Evolutionary conservation across 441 rosid genomes (phyloP), one percentile per base, ranked within the genome.

Genomic region (Populus hybrid): DNA sequence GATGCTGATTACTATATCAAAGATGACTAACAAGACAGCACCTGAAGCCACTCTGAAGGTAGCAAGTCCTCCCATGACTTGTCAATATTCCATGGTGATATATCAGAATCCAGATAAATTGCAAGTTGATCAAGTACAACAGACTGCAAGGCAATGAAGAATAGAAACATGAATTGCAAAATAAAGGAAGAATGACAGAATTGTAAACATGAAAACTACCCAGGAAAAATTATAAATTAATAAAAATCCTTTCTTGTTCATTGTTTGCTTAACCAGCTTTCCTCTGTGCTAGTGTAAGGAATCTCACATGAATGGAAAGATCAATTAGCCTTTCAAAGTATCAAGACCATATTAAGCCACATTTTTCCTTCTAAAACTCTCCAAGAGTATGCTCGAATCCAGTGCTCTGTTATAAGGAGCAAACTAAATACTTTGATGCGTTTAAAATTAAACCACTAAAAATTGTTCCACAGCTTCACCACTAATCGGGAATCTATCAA

Each of bases 11-110:
- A 46, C 57, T 46, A 46, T 46, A 46, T 46, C 57, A 46, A 46
- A 46, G 57, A 30, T 46, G 36, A 10, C 26, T 61, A 1, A 11
- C 67, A 24, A 50, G 38, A 80, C 40, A 73, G 68, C 80, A 94
- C 99, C 99, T 94, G 98, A 82, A 87, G 90, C 99, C 99, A 97
- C 87, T 93, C 97, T 32, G 83, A 82, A 84, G 99, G 99, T 85
- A 79, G 90, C 85, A 97, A 91, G 81, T 90, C 88, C 83, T 88
- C 91, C 99, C 99, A 97, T 75, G 88, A 90, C 85, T 90, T 90
- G 83, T 92, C 87, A 75, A 94, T 81, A 83, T 85, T 85, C 99
- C 99, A 97, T 10, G 99, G 94, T 65, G 89, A 75, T 78, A 93
- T 89, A 88, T 95, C 97, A 72, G 99, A 94, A 87, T 97, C 99